These are phyloP conservation scores for Neofusicoccum laricinum DNA, from an alignment of 2,329 filamentous ascomycete genomes.

Conservation along the genomic window DNA sequence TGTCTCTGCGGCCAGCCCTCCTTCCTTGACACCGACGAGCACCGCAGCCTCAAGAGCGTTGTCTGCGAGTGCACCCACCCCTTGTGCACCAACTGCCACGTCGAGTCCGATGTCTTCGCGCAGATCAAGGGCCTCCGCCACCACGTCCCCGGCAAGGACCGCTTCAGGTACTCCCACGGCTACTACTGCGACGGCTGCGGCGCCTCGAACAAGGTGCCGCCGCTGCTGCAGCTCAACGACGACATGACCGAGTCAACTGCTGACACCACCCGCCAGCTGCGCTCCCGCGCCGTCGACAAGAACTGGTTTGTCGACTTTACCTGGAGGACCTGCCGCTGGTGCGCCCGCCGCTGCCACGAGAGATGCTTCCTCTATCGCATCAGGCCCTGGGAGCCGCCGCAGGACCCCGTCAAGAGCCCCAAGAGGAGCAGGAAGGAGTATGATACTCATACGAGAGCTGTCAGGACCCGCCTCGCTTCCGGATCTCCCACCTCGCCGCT, in stretches of 20 bases:
- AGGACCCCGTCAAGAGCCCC: neutral
- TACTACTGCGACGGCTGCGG: slow-evolving; percentile 1
- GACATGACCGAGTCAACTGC: neutral
- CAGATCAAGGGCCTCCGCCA: neutral
- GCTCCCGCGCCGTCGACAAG: neutral
- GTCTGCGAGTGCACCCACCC: neutral
- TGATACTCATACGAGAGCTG: neutral
- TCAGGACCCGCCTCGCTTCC: neutral
- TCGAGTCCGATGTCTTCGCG: neutral
- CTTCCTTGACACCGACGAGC: neutral
- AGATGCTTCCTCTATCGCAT: neutral
- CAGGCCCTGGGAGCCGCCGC: neutral
- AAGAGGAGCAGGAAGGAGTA: neutral
- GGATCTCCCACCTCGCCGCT: neutral
- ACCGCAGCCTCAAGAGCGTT: neutral
- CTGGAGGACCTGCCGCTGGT: neutral
- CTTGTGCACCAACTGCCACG: neutral
- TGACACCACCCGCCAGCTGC: neutral
- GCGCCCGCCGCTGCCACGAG: neutral
- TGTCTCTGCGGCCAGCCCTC: neutral
- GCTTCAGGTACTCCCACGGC: neutral
- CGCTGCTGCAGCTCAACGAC: neutral
- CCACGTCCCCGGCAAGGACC: neutral
- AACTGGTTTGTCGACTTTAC: neutral
- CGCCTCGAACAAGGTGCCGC: neutral